phyloP scores from a whole-genome alignment of 2,329 filamentous ascomycete genomes.

The Huntiella bhutanensis region DNA sequence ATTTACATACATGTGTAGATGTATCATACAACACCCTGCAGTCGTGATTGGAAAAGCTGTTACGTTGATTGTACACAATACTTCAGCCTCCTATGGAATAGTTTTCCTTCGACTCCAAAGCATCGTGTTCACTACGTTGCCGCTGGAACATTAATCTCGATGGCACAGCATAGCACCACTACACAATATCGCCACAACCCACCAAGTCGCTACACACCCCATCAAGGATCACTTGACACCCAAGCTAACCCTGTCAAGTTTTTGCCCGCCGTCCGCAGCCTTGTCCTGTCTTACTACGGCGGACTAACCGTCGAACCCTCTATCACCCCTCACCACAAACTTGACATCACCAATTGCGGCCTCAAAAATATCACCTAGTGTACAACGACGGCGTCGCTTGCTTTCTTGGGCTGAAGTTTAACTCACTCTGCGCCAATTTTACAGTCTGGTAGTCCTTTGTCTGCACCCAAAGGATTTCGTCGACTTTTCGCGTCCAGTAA shows the following conservation, averaged over 20 bases:
- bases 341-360: slow-evolving; percentile 2
- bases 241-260: slow-evolving; percentile 11
- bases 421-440: not conserved
- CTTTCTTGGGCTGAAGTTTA: no score
- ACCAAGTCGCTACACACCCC: no score
- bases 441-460: not conserved
- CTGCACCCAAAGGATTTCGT: not conserved
- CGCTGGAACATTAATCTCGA: no score
- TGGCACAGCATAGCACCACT: no score
- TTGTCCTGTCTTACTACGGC: slow-evolving; percentile 9
- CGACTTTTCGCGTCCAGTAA: not conserved
- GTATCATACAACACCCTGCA: no score
- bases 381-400: no score
- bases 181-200: no score
- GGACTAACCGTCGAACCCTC: slow-evolving; percentile 1
- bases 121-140: no score
- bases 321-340: slow-evolving; percentile 10
- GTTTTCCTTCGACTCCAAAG: no score
- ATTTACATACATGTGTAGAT: not conserved
- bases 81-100: no score
- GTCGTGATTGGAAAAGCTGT: no score
- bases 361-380: not conserved
- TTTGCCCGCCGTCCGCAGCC: slow-evolving; percentile 9
- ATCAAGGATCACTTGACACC: not conserved
- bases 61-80: no score